Conservation (phyloP, 176 grass and related monocot genomes). For the Olyra latifolia region DNA sequence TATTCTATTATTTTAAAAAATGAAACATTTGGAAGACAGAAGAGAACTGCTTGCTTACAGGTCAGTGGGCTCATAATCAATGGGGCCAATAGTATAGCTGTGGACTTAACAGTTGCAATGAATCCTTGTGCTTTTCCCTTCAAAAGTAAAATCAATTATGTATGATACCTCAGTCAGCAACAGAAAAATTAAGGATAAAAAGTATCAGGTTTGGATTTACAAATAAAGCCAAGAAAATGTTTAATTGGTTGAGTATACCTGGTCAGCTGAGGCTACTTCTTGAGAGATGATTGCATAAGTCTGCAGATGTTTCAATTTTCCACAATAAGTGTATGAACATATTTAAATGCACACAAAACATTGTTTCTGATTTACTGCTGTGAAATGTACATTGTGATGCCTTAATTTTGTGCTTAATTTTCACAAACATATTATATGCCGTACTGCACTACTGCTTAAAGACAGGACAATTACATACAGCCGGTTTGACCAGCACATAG, state of each 20-base stretch:
- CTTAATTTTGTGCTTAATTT: neutral
- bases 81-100: slow-evolving; percentile 68
- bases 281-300: slow-evolving; percentile 70
- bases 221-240: neutral
- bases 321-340: neutral
- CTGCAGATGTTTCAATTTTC: slow-evolving; percentile 36
- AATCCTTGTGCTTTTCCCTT: slow-evolving; percentile 85
- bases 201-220: neutral
- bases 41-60: slow-evolving; percentile 50
- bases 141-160: neutral
- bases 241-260: slow-evolving; percentile 43
- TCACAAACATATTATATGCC: neutral
- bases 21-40: neutral
- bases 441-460: neutral
- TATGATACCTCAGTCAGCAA: neutral
- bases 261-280: slow-evolving; percentile 55
- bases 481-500: slow-evolving; percentile 73
- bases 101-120: slow-evolving; percentile 53
- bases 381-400: neutral
- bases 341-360: neutral
- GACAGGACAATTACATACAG: slow-evolving; percentile 52
- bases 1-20: too few species aligned
- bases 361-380: neutral
- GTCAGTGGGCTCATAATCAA: slow-evolving; percentile 79
- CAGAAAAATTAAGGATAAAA: neutral